Percentiles rank a stretch among this genome's conserved stretches.
Evolutionary conservation across 164 flowering plant genomes (phyloP).

Genomic region (Annona squamosa): DNA sequence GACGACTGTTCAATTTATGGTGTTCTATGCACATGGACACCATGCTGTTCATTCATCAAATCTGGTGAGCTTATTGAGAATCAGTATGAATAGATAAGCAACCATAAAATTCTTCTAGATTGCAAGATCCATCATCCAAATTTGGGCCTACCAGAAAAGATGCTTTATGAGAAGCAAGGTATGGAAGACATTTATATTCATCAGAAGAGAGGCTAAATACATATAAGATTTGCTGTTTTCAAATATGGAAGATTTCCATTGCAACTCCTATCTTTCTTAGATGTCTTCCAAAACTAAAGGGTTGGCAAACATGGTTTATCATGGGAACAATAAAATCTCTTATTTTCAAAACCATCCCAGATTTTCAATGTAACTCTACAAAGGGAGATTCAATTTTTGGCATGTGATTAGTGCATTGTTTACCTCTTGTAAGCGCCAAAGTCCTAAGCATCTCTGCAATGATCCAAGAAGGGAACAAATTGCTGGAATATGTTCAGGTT

Average conservation of each 20-base stretch:
- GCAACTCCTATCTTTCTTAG: not conserved
- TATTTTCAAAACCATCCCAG: not conserved
- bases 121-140: not conserved
- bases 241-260: not conserved
- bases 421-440: slow-evolving; percentile 85
- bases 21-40: not conserved
- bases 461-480: slow-evolving; percentile 66
- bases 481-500: slow-evolving; percentile 47
- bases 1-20: not conserved
- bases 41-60: not conserved
- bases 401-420: not conserved
- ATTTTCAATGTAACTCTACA: not conserved
- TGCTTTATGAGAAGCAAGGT: not conserved
- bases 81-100: not conserved
- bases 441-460: slow-evolving; percentile 58
- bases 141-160: not conserved
- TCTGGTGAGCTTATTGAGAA: not conserved
- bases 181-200: not conserved
- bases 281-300: too few species aligned
- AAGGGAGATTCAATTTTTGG: not conserved
- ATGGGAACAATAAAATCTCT: too few species aligned
- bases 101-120: not conserved
- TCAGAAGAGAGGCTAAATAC: not conserved
- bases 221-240: not conserved
- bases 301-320: too few species aligned